phyloP scores from a whole-genome alignment of 805 yeast genomes.

The Candida maris region DNA sequence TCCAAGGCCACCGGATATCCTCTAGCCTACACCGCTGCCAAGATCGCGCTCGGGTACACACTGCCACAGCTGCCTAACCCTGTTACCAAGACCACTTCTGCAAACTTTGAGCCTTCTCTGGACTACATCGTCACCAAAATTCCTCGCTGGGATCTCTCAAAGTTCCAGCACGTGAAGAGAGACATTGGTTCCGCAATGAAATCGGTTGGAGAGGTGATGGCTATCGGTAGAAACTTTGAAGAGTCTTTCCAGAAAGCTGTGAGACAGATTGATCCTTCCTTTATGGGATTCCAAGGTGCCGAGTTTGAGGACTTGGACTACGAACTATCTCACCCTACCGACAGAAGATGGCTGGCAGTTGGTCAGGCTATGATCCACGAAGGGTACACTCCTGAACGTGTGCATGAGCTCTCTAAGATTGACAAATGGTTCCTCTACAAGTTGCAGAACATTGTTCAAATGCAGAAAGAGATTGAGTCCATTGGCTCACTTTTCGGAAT shows the following conservation, averaged over 20 bases:
- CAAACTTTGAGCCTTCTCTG: conserved; percentile 94
- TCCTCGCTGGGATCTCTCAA: conserved; percentile 97
- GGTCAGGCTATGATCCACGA: conserved; percentile 95
- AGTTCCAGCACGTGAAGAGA: conserved; percentile 92
- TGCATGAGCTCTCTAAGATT: conserved; percentile 87
- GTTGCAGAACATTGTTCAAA: conserved; percentile 85
- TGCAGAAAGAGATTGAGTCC: conserved; percentile 76
- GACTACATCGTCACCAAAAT: conserved; percentile 96
- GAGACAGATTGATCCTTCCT: conserved; percentile 91
- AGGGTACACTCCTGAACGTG: conserved; percentile 84
- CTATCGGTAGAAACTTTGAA: conserved; percentile 96
- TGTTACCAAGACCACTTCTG: conserved; percentile 92
- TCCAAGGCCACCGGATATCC: conserved; percentile 99
- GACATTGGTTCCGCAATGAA: conserved; percentile 96
- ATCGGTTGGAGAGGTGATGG: conserved; percentile 99
- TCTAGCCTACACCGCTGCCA: conserved; percentile 97
- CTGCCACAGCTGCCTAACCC: conserved; percentile 95
- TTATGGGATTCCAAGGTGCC: conserved; percentile 87
- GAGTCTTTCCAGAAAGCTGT: conserved; percentile 97
- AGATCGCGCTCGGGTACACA: conserved; percentile 91
- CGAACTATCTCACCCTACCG: conserved; percentile 81
- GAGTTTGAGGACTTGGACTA: conserved; percentile 72
- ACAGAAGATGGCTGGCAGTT: conserved; percentile 96
- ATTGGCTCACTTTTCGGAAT: conserved; percentile 56
- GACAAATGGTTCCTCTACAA: conserved; percentile 96